Evolutionary conservation across 768 basidiomycete species (phyloP).

Genomic region (Mycena galopus): DNA sequence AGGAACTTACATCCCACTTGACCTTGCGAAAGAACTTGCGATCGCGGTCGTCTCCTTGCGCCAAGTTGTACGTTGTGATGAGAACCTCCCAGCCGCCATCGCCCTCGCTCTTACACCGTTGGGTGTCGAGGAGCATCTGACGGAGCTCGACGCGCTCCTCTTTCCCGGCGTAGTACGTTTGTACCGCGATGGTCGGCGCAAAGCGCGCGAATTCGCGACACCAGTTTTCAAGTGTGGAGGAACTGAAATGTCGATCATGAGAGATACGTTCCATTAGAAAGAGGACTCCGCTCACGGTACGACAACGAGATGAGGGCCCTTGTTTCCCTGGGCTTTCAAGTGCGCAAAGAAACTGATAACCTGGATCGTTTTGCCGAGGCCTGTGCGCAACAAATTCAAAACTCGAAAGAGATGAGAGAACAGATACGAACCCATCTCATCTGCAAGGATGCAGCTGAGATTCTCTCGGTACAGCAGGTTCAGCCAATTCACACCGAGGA

Average conservation of each 20-base stretch:
- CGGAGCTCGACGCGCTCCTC: conserved; percentile 84
- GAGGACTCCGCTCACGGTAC: conserved; percentile 81
- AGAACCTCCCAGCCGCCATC: conserved; percentile 90
- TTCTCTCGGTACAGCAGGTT: conserved; percentile 84
- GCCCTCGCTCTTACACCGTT: conserved; percentile 59
- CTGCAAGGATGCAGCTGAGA: conserved; percentile 95
- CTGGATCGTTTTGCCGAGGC: conserved; percentile 98
- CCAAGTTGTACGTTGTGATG: conserved; percentile 96
- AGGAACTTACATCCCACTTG: conserved; percentile 86
- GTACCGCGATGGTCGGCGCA: conserved; percentile 85
- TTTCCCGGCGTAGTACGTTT: conserved; percentile 95
- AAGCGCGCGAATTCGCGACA: conserved; percentile 95
- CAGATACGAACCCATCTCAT: conserved; percentile 92
- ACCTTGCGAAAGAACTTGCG: conserved; percentile 93
- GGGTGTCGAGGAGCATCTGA: conserved; percentile 75
- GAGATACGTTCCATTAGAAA: neutral
- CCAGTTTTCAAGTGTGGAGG: conserved; percentile 99
- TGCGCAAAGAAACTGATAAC: conserved; percentile 97
- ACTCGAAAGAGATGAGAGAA: conserved; percentile 11
- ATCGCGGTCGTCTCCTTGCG: conserved; percentile 90
- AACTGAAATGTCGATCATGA: conserved; percentile 58
- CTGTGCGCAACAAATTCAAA: conserved; percentile 54
- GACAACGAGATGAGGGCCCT: conserved; percentile 92
- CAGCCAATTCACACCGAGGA: conserved; percentile 98
- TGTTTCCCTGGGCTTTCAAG: conserved; percentile 81